phyloP scores from a whole-genome alignment of 371 early-diverging fungal species.

The Actinomortierella wolfii region DNA sequence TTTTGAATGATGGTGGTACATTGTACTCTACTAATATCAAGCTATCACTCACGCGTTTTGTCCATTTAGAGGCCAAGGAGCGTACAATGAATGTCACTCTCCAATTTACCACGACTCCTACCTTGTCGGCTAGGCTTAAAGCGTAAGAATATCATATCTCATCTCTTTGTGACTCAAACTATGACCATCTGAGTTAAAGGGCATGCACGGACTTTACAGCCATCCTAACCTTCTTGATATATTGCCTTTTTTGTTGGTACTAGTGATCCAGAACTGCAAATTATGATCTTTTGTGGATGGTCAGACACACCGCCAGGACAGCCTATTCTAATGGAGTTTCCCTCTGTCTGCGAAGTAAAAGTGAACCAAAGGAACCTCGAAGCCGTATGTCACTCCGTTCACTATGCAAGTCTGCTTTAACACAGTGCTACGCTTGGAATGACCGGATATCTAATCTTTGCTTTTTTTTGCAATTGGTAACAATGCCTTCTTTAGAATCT shows the following conservation, averaged over 20 bases:
- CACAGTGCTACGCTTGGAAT: too few relatives aligned
- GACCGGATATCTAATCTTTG: background rate
- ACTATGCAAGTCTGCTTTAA: background rate
- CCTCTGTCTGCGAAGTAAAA: conserved; percentile 52
- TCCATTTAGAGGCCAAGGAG: conserved; percentile 24
- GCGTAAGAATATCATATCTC: conserved; percentile 11
- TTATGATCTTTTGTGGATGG: conserved; percentile 35
- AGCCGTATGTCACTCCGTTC: conserved; percentile 47
- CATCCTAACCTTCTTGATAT: too few relatives aligned
- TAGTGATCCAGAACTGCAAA: conserved; percentile 25
- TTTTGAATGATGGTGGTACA: too few relatives aligned
- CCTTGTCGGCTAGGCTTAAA: conserved; percentile 19
- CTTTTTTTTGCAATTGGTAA: background rate
- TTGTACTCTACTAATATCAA: too few relatives aligned
- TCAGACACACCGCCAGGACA: conserved; percentile 17
- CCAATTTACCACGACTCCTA: conserved; percentile 15
- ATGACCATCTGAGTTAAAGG: too few relatives aligned
- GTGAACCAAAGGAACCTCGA: conserved; percentile 52
- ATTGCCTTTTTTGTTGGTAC: too few relatives aligned
- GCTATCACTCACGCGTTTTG: too few relatives aligned
- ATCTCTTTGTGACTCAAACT: too few relatives aligned
- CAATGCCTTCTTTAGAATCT: conserved; percentile 44
- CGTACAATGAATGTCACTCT: conserved; percentile 19
- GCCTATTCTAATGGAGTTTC: conserved; percentile 48
- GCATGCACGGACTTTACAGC: too few relatives aligned